Base-by-base conservation (phyloP, 305 asterid species). In the Fraxinus greggii region DNA sequence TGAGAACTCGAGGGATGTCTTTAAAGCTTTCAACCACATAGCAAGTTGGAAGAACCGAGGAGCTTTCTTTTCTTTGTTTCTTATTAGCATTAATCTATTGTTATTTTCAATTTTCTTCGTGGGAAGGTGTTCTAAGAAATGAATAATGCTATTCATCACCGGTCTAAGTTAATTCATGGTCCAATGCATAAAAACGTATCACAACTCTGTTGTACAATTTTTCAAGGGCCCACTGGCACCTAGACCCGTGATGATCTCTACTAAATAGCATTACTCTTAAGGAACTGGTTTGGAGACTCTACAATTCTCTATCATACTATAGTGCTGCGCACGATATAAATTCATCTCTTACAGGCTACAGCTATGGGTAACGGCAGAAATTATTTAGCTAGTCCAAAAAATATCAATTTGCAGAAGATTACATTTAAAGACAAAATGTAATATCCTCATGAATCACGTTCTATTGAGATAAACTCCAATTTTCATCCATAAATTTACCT, bases 401-500 rank as follows among this genome's bases (percentile, higher is more conserved):
- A 21, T 7, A 31, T 59, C 70, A 59, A 59, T 59, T 59, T 19
- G 29, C 31, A 59, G 29, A 7, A 59, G 31, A 54, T 59, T 59
- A 28, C 70, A 59, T 59, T 21, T 5, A n/a, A 54, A 54, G 15
- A 7, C 5, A 59, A 59, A 21, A 59, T 6, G 13, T 1, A 59
- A 59, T 21, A 21, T n/a, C 10, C 24, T 54, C 63, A 1, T 54
- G 63, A n/a, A n/a, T 54, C 63, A 5, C 9, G 24, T 54, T 54
- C 63, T 7, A 59, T 21, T 21, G 70, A 33, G 26, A 77, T 10
- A 70, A 13, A 61, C 21, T 10, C 31, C 19, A 31, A 81, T 36
- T 8, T 78, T 54, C 31, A 80, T 35, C 65, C 70, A 80, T 33
- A 80, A 51, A 76, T 89, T 59, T 82, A 91, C 97, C 97, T 89